Conservation (phyloP, 1,284 basidiomycete genomes). For the Sutorius eximius region DNA sequence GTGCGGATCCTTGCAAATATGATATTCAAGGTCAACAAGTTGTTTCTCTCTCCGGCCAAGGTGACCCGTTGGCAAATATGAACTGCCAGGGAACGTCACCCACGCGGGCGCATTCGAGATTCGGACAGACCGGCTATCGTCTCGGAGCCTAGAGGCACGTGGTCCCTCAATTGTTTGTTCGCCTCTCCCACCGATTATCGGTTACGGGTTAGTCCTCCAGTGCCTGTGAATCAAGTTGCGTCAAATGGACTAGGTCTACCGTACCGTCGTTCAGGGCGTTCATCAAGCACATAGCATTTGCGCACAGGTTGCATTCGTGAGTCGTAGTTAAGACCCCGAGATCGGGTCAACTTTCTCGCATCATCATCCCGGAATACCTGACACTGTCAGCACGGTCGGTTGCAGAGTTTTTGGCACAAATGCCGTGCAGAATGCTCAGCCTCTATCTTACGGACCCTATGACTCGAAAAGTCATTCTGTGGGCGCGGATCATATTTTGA, state of each 20-base stretch:
- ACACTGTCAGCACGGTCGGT: background rate
- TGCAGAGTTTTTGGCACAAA: background rate
- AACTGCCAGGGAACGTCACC: background rate
- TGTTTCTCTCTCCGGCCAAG: background rate
- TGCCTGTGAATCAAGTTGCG: background rate
- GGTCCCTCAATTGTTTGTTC: background rate
- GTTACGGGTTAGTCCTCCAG: too few relatives aligned
- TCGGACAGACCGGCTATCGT: background rate
- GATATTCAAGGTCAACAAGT: background rate
- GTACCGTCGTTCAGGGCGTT: background rate
- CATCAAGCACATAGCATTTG: too few relatives aligned
- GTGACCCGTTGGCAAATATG: background rate
- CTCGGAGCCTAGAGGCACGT: background rate
- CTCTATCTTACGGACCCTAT: too few relatives aligned
- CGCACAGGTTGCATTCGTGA: background rate
- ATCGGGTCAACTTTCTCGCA: background rate
- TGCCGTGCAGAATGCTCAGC: background rate
- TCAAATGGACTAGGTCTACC: too few relatives aligned
- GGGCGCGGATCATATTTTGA: background rate
- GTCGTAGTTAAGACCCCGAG: background rate
- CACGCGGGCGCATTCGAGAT: background rate
- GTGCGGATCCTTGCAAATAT: too few relatives aligned
- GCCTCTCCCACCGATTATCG: background rate
- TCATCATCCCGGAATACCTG: background rate
- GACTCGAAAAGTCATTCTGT: background rate